A percentile compares a stretch with the other conserved stretches of the same genome.
Conservation (phyloP, 2,329 filamentous ascomycete genomes). For the Rhexocercosporidium sp. region DNA sequence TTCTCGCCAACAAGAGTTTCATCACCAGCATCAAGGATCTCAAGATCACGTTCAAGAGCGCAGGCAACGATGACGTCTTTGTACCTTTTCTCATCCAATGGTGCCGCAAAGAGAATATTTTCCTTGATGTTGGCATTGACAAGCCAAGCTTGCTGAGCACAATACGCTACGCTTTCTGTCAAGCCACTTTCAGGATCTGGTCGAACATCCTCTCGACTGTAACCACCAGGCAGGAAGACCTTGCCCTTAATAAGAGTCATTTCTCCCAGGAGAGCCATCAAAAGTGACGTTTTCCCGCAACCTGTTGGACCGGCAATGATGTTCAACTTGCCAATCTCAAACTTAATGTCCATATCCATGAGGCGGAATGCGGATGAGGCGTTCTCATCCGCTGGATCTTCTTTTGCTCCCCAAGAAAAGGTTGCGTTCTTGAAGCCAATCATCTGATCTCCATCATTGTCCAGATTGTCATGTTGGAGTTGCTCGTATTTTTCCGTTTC, state of each 20-base stretch:
- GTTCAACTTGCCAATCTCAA: conserved; percentile 85
- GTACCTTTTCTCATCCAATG: conserved; percentile 82
- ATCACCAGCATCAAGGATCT: conserved; percentile 91
- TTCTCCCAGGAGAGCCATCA: conserved; percentile 95
- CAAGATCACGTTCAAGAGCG: conserved; percentile 86
- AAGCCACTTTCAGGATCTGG: conserved; percentile 83
- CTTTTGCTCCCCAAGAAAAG: conserved; percentile 84
- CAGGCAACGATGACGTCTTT: conserved; percentile 88
- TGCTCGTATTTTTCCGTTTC: conserved; percentile 97
- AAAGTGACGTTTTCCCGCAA: conserved; percentile 90
- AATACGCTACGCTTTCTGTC: conserved; percentile 92
- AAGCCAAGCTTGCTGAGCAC: conserved; percentile 95
- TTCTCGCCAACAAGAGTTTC: conserved; percentile 96
- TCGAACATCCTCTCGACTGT: conserved; percentile 82
- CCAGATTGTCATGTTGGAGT: conserved; percentile 71
- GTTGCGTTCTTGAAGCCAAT: conserved; percentile 88
- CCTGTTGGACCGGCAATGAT: conserved; percentile 93
- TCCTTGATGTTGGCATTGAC: conserved; percentile 95
- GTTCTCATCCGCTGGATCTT: conserved; percentile 62
- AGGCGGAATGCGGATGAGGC: conserved; percentile 77
- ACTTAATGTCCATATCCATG: conserved; percentile 82
- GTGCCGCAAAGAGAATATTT: conserved; percentile 90
- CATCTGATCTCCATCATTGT: conserved; percentile 70
- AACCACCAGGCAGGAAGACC: conserved; percentile 79
- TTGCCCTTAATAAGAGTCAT: conserved; percentile 86